Conservation (phyloP, 2,329 filamentous ascomycete genomes). For the Blastomyces emzantsi region DNA sequence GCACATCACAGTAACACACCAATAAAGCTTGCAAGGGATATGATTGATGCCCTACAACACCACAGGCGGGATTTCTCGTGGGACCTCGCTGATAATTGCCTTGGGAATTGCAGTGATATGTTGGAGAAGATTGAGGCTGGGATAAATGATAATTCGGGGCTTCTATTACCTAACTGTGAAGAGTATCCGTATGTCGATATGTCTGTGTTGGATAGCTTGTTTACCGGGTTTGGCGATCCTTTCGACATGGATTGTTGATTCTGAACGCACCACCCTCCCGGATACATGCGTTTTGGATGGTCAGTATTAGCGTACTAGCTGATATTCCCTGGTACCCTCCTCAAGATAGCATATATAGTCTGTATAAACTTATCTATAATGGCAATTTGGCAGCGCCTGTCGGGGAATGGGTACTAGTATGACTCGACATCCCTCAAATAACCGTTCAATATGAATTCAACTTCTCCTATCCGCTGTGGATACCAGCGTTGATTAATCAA, state of each 20-base stretch:
- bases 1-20: constrained; percentile 29
- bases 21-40: constrained; percentile 37
- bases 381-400: neutral
- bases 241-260: constrained; percentile 6
- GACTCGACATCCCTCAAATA: too few species aligned
- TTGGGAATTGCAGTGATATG: constrained; percentile 41
- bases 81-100: constrained; percentile 46
- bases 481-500: neutral
- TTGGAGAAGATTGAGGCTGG: constrained; percentile 34
- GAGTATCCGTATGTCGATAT: constrained; percentile 7
- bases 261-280: neutral
- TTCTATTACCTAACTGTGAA: constrained; percentile 7
- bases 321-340: neutral
- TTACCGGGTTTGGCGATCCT: constrained; percentile 8
- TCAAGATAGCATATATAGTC: neutral
- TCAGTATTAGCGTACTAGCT: neutral
- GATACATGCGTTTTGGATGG: neutral
- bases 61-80: constrained; percentile 37
- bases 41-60: constrained; percentile 33
- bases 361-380: neutral
- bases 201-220: constrained; percentile 8
- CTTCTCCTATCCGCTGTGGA: too few species aligned
- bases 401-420: too few species aligned
- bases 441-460: too few species aligned
- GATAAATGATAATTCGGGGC: neutral